Evolutionary conservation across 139 green algal species (phyloP), one percentile per base, ranked within the genome.

Genomic region (Diplosphaera chodatii): DNA sequence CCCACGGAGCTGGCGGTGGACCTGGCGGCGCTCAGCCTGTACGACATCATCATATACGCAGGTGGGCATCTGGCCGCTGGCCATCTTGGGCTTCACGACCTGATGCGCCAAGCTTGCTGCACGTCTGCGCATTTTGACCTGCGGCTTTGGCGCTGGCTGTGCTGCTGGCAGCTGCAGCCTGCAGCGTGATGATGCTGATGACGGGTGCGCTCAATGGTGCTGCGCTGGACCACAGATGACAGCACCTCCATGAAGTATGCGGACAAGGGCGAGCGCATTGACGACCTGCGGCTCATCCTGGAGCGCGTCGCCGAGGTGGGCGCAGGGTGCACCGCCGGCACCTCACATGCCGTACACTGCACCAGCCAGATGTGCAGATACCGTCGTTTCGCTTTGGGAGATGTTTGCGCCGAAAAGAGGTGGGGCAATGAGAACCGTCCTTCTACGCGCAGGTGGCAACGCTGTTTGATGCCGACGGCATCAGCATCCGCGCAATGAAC

Each of bases 401-500:
- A 10, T 48, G 37, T 59, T 48, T 48, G 37, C 37, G 37, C 37
- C 10, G 13, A 48, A 48, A 48, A 21, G 37, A 21, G 10, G 10
- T 48, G 37, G 37, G 8, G n/a, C n/a, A n/a, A n/a, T 48, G 13
- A 13, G 8, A 48, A 13, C 37, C 37, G 10, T 48, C 13, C 37
- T 48, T 48, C 37, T 8, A 20, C 63, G 22, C 63, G 34, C 27
- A 78, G 29, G 73, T 73, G 10, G 66, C 66, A 28, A 73, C 73
- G 25, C 67, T 78, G 28, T 78, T 78, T 29, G 73, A 78, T 30
- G 37, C 67, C 28, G 73, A 78, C 33, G 73, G 73, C 55, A 64
- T 78, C 33, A 64, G 32, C 4, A 40, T 78, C 18, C 66, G 73
- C 32, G 72, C 68, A 56, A 78, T 78, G 73, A 78, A 78, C 34